Conservation (phyloP, 768 basidiomycete species). For the Aureoboletus auriporus region DNA sequence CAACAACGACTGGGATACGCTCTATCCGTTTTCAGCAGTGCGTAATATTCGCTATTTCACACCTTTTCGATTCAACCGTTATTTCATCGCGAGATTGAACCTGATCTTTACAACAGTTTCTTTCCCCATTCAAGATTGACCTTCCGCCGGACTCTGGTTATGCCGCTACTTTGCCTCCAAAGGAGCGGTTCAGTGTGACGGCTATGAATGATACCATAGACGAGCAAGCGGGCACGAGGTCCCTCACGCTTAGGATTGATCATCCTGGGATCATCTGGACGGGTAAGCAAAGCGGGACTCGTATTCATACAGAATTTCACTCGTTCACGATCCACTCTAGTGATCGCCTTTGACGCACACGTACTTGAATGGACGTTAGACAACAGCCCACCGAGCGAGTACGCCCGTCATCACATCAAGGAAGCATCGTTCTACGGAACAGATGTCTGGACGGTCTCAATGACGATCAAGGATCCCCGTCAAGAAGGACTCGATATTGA, state of each 20-base stretch:
- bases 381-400: constrained; percentile 69
- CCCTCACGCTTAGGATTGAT: constrained; percentile 60
- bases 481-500: constrained; percentile 48
- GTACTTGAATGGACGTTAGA: constrained; percentile 84
- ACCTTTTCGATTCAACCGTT: no score
- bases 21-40: constrained; percentile 80
- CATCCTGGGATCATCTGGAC: constrained; percentile 90
- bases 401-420: constrained; percentile 83
- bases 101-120: constrained; percentile 47
- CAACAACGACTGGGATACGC: constrained; percentile 84
- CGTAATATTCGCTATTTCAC: constrained; percentile 10
- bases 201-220: constrained; percentile 57
- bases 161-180: constrained; percentile 44
- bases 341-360: constrained; percentile 88
- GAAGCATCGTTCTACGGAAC: constrained; percentile 84
- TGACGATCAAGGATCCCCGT: constrained; percentile 57
- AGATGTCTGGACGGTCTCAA: constrained; percentile 67
- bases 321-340: constrained; percentile 28
- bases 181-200: constrained; percentile 47
- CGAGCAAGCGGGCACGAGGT: constrained; percentile 56
- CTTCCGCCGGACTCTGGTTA: constrained; percentile 49
- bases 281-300: constrained; percentile 35
- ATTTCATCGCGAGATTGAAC: no score
- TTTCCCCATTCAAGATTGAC: constrained; percentile 78
- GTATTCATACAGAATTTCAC: background rate